Percentiles rank a stretch among this genome's conserved stretches.
These are phyloP conservation scores for Mycena maculata DNA, from an alignment of 768 basidiomycete genomes.

Conservation along the genomic window DNA sequence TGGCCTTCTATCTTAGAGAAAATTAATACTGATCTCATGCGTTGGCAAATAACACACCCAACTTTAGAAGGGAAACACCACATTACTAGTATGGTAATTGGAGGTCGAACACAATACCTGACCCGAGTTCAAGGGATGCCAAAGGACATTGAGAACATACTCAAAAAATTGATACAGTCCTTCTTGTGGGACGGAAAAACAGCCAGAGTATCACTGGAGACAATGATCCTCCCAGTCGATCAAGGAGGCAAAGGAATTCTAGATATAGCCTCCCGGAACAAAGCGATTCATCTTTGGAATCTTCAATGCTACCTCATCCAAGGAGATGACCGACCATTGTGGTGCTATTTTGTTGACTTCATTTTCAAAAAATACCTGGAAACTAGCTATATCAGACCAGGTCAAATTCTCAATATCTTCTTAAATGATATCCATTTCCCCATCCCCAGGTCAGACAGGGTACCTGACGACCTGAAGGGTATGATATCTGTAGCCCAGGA, in stretches of 20 bases:
- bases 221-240: not conserved
- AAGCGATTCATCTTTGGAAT: constrained; percentile 12
- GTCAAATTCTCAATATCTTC: not conserved
- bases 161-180: not conserved
- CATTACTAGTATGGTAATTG: constrained; percentile 36
- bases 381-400: not conserved
- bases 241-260: constrained; percentile 11
- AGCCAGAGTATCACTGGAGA: not conserved
- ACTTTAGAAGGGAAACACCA: constrained; percentile 31
- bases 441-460: not conserved
- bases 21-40: not conserved
- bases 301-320: not conserved
- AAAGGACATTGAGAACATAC: constrained; percentile 10
- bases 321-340: not conserved
- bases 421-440: constrained; percentile 1
- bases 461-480: not conserved
- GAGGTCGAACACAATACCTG: constrained; percentile 40
- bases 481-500: constrained; percentile 4
- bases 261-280: not conserved
- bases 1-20: no score
- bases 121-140: constrained; percentile 43
- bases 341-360: constrained; percentile 10
- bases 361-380: constrained; percentile 2
- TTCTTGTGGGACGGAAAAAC: constrained; percentile 24
- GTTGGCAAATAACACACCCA: constrained; percentile 9